Evolutionary conservation across 257 asterid species (phyloP).

Genomic region (Solanum sparsipilum): DNA sequence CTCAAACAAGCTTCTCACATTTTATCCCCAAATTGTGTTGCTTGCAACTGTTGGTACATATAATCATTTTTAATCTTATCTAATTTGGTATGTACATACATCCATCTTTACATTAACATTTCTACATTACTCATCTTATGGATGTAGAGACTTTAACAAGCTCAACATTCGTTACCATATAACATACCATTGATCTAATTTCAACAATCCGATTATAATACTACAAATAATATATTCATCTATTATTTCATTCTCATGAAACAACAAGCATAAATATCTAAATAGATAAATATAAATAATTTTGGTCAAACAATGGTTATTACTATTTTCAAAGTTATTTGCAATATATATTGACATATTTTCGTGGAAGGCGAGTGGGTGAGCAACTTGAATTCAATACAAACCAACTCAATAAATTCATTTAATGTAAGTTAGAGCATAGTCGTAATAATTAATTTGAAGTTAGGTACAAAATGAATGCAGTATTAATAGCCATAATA

Average conservation of each 20-base stretch:
- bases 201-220: neutral
- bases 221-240: neutral
- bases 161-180: neutral
- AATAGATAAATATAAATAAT: neutral
- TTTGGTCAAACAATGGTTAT: neutral
- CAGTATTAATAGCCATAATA: slow-evolving; percentile 33
- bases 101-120: neutral
- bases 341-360: neutral
- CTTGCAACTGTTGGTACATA: neutral
- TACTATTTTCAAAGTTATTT: neutral
- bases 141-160: neutral
- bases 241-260: neutral
- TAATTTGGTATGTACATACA: neutral
- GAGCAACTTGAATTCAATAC: neutral
- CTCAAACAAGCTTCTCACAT: neutral
- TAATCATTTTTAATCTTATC: too few species aligned
- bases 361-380: neutral
- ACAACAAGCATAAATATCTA: neutral
- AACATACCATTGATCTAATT: too few species aligned
- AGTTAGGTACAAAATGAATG: slow-evolving; percentile 47
- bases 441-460: slow-evolving; percentile 9
- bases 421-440: neutral
- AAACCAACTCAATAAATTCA: neutral
- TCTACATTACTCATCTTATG: neutral
- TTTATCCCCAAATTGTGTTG: neutral